Base-by-base conservation (phyloP, 352 stramenopile species). In the Phytopythium kandeliae region DNA sequence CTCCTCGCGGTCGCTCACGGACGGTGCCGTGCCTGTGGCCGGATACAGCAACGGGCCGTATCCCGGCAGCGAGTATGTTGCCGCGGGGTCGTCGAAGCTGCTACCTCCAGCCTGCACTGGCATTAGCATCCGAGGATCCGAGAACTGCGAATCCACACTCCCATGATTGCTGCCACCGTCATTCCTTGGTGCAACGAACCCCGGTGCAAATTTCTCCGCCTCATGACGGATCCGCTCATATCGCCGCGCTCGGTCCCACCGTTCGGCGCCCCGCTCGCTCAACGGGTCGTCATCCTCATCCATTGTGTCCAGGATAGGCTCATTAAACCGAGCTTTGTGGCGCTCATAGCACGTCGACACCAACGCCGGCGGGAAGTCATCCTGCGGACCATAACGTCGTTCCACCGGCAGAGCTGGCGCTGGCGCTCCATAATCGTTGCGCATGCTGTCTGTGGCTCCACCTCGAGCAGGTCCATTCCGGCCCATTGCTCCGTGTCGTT, bases 241-340 rank as follows among this genome's bases (percentile, higher is more conserved):
- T 1, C 78, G 75, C 4, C 78, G 71, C 30, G 57, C 57, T 10
- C 79, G 71, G 34, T 92, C 84, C 53, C 85, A 74, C 13, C 70
- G 73, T 51, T 87, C 79, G 19, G 78, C 80, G 4, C 78, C 80
- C 30, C 76, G 82, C 38, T 89, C 71, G 22, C 79, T 92, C 28
- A 95, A 50, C 22, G 84, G 84, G 22, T 95, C 84, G 31, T 89
- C 76, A 13, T 89, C 71, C 49, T 95, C 79, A 15, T 69, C 62
- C 12, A 83, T 31, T 5, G 75, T 65, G 21, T 90, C 79, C 28
- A 90, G 54, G 33, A 86, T 84, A 8, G 78, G 55, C 5, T 84
- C 66, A 38, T 88, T 92, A 54, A 92, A 92, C n/a, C 80, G 57
- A 9, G 70, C 63, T 43, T 78, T 85, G 30, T 83, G 70, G 28